Evolutionary conservation across 129 eudicot genomes (phyloP), one percentile per base, ranked within the genome.

Genomic region (Saposhnikovia divaricata): DNA sequence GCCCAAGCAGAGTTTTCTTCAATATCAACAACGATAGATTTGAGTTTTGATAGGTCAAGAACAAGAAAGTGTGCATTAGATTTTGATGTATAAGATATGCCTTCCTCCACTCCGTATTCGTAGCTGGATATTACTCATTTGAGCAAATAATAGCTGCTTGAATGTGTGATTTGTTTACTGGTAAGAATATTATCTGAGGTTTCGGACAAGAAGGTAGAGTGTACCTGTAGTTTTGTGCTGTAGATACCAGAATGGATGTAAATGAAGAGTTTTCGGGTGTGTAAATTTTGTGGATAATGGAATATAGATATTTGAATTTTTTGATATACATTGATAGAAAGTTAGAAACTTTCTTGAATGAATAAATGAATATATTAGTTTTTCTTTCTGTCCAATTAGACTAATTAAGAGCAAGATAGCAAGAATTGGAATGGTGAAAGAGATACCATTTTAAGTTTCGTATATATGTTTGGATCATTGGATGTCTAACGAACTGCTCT

Each of bases 151-250:
- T 83, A 11, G 90, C 90, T 0, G 89, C 82, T 78, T 89, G 93
- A 89, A 34, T 85, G 46, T 89, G 90, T 78, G 87, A 51, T 85
- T 85, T 84, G 8, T 82, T 79, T 12, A 81, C 74, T 6, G 93
- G 90, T 16, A 88, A 86, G 82, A 87, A 81, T 42, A 89, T 89
- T 11, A 89, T 80, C 69, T 85, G 80, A 25, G 90, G 93, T 77
- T 87, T 89, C 0, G 87, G 80, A 0, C 84, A 82, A 27, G 90
- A 84, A 1, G 97, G 53, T 43, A 81, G 78, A 57, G 86, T 65
- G 74, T 87, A 91, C 39, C 97, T 78, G 28, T 87, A 91, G 15
- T 91, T 89, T 65, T 91, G 93, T 3, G 93, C 93, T 4, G 91
- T 69, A 1, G 91, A 89, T 25, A 83, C 78, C 10, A 89, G 83